These are phyloP conservation scores for Puccinia triticina DNA, from an alignment of 1,284 basidiomycete genomes.

Conservation along the genomic window DNA sequence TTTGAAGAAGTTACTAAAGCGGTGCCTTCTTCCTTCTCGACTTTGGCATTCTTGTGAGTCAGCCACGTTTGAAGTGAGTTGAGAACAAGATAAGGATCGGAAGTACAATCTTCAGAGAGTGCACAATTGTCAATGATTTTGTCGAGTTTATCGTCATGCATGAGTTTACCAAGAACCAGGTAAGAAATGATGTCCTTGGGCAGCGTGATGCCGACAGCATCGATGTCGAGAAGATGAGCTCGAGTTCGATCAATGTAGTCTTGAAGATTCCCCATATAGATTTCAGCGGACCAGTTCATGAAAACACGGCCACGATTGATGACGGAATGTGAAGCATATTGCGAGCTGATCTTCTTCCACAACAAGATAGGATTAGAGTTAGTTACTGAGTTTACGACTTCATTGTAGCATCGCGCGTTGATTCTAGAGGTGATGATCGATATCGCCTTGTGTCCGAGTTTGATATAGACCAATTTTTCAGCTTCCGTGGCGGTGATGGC, in stretches of 20 bases:
- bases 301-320: too few relatives aligned
- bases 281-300: neutral
- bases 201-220: neutral
- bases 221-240: neutral
- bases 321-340: constrained; percentile 23
- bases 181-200: neutral
- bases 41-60: neutral
- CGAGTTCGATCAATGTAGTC: neutral
- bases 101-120: neutral
- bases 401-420: neutral
- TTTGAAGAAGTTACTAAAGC: neutral
- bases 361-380: neutral
- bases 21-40: too few relatives aligned
- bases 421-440: neutral
- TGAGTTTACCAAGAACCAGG: constrained; percentile 2
- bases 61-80: neutral
- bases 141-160: neutral
- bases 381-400: neutral
- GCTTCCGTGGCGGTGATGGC: too few relatives aligned
- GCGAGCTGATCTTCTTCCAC: neutral
- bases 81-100: neutral
- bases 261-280: neutral
- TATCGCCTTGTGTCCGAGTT: neutral
- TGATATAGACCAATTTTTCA: too few relatives aligned
- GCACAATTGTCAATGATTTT: too few relatives aligned